Conservation (phyloP, 2,329 filamentous ascomycete genomes). For the Metarhizium humberi region DNA sequence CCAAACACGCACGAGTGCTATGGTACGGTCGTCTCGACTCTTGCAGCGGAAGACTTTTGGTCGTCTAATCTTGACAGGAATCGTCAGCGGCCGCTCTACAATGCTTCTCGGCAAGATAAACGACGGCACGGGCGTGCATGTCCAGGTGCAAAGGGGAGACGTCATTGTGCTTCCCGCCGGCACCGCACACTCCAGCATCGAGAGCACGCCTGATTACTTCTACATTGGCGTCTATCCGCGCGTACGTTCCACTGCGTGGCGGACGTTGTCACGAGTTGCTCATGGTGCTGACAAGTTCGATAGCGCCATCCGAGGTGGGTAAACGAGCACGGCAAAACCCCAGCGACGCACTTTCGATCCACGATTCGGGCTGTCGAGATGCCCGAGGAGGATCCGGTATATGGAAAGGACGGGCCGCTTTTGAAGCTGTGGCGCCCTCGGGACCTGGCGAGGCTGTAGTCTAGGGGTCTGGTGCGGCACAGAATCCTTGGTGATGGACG, state of each 20-base stretch:
- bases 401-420: constrained; percentile 9
- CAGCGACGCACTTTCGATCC: constrained; percentile 5
- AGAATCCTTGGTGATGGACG: not conserved
- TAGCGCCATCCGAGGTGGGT: constrained; percentile 11
- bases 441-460: constrained; percentile 8
- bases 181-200: constrained; percentile 11
- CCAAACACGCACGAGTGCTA: constrained; percentile 16
- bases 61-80: constrained; percentile 4
- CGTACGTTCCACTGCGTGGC: not conserved
- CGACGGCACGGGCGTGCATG: constrained; percentile 9
- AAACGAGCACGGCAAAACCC: constrained; percentile 10
- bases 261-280: too few species aligned
- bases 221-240: constrained; percentile 15
- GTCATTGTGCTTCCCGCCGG: constrained; percentile 14
- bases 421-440: constrained; percentile 7
- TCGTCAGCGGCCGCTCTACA: constrained; percentile 13
- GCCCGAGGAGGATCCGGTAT: constrained; percentile 10
- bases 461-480: not conserved
- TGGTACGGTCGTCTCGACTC: constrained; percentile 2
- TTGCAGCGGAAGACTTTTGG: not conserved
- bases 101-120: constrained; percentile 12
- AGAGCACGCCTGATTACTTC: constrained; percentile 12
- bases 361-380: constrained; percentile 9
- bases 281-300: not conserved
- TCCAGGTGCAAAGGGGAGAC: constrained; percentile 11